Conservation (phyloP, 2,329 filamentous ascomycete genomes). For the Penicillium aurantiogriseum region DNA sequence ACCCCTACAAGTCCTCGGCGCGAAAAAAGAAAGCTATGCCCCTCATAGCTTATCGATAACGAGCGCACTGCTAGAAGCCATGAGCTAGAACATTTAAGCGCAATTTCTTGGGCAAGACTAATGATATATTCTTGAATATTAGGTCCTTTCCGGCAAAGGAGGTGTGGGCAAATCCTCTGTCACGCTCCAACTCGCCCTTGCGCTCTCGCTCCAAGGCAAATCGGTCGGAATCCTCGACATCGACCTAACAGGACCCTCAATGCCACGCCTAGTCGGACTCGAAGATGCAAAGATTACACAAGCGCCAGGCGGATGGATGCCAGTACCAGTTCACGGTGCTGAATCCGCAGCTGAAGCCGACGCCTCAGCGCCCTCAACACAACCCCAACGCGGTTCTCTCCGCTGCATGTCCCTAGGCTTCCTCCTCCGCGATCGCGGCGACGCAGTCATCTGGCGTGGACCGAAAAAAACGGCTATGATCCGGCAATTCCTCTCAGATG, state of each 20-base stretch:
- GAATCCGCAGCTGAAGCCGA: constrained; percentile 23
- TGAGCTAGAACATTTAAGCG: background rate
- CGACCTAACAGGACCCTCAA: constrained; percentile 93
- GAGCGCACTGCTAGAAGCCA: constrained; percentile 2
- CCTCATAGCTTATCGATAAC: constrained; percentile 44
- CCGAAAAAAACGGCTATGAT: constrained; percentile 99
- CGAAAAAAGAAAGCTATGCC: constrained; percentile 15
- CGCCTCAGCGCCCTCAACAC: constrained; percentile 6
- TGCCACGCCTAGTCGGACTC: constrained; percentile 89
- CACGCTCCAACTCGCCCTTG: constrained; percentile 92
- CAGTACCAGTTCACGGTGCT: constrained; percentile 74
- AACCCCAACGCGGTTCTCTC: constrained; percentile 39
- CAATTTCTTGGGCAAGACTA: background rate
- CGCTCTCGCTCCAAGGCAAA: constrained; percentile 78
- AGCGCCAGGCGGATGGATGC: constrained; percentile 87
- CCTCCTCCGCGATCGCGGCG: constrained; percentile 74
- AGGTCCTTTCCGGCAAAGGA: constrained; percentile 91
- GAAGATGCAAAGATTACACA: constrained; percentile 88
- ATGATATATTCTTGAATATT: constrained; percentile 6
- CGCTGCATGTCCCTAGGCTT: constrained; percentile 91
- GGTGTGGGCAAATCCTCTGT: constrained; percentile 97
- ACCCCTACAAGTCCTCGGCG: background rate
- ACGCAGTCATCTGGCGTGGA: constrained; percentile 95
- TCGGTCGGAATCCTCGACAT: constrained; percentile 94
- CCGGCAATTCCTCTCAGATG: constrained; percentile 88